phyloP scores from a whole-genome alignment of 306 rosid genomes.

The Casuarina glauca region DNA sequence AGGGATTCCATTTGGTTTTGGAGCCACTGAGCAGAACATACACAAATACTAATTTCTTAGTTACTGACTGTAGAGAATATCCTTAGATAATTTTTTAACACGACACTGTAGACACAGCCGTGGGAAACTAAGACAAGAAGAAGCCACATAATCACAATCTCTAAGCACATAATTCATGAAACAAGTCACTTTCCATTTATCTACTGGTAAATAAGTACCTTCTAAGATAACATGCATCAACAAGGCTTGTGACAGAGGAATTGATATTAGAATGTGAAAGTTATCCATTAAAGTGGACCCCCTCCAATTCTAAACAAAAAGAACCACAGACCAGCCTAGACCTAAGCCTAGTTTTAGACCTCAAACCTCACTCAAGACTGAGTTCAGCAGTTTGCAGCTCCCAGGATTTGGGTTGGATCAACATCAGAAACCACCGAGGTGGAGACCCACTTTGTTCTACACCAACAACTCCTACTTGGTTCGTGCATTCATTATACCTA shows the following conservation, averaged over 20 bases:
- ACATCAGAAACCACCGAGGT: neutral
- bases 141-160: neutral
- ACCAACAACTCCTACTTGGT: neutral
- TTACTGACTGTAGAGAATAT: neutral
- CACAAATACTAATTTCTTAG: neutral
- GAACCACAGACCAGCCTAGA: neutral
- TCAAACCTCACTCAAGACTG: neutral
- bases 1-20: neutral
- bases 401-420: neutral
- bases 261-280: neutral
- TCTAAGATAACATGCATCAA: neutral
- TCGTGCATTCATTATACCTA: neutral
- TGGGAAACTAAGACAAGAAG: neutral
- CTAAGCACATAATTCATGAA: neutral
- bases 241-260: neutral
- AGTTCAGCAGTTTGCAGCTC: neutral
- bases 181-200: conserved; percentile 1
- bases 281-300: neutral
- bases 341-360: neutral
- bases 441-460: neutral
- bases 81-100: neutral
- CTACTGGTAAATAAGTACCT: neutral
- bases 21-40: neutral
- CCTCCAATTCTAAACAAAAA: neutral
- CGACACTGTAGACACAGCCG: neutral